Percentiles rank a stretch among this genome's conserved stretches.
Conservation (phyloP, 305 asterid species). For the Fraxinus floribunda region DNA sequence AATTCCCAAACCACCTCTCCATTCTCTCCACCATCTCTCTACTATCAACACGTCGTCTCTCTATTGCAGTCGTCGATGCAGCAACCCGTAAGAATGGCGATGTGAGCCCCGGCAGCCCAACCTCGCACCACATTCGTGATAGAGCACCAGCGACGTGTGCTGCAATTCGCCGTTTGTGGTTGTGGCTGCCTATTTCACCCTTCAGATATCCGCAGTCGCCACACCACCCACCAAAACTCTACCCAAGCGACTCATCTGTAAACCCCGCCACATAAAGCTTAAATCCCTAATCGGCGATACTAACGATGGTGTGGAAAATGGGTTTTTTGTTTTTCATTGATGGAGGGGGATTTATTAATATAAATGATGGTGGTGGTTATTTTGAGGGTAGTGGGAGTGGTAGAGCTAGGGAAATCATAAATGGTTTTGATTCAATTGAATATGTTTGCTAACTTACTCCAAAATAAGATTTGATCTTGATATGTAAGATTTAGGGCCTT, state of each 20-base stretch:
- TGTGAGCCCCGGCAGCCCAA: too few relatives aligned
- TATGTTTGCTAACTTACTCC: conserved; percentile 43
- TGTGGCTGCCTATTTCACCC: background rate
- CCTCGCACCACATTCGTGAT: too few relatives aligned
- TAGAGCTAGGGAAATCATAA: conserved; percentile 29
- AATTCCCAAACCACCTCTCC: too few relatives aligned
- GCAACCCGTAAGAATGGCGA: too few relatives aligned
- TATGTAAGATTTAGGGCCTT: conserved; percentile 1
- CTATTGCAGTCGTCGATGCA: too few relatives aligned
- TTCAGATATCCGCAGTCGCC: conserved; percentile 50
- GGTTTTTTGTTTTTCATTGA: conserved; percentile 29
- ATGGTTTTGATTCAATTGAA: conserved; percentile 55
- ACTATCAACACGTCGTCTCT: too few relatives aligned
- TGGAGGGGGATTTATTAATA: conserved; percentile 37
- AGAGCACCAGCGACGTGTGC: too few relatives aligned
- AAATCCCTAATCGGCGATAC: conserved; percentile 31
- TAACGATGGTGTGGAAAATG: conserved; percentile 30
- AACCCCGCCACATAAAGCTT: conserved; percentile 50
- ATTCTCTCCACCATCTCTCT: too few relatives aligned
- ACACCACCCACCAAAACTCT: conserved; percentile 55
- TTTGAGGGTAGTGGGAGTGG: conserved; percentile 39
- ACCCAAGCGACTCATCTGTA: conserved; percentile 48
- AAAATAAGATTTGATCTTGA: conserved; percentile 3
- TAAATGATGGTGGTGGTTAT: conserved; percentile 32
- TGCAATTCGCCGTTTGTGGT: too few relatives aligned